A percentile compares a stretch with the other conserved stretches of the same genome.
phyloP scores from a whole-genome alignment of 805 yeast genomes.

The Ogataea methanolica region DNA sequence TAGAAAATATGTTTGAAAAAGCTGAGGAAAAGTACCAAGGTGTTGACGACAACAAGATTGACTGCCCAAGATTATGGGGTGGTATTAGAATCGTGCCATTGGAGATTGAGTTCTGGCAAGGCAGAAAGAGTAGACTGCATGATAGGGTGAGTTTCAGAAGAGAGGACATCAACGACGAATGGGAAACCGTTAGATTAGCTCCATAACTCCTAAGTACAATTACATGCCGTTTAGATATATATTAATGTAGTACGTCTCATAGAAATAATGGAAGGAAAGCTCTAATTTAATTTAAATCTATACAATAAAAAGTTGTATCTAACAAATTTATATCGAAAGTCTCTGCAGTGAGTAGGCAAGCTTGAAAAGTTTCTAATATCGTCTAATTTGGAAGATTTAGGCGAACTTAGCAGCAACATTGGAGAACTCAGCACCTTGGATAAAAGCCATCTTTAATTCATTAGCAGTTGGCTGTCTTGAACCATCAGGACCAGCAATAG shows the following conservation, averaged over 20 bases:
- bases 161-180: constrained; percentile 41
- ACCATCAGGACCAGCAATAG: constrained; percentile 75
- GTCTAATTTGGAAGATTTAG: neutral
- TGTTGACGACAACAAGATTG: constrained; percentile 53
- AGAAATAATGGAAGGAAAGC: no score
- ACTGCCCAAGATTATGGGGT: constrained; percentile 96
- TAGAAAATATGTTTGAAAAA: constrained; percentile 47
- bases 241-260: no score
- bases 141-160: constrained; percentile 78
- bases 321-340: neutral
- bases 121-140: constrained; percentile 83
- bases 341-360: no score
- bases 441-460: constrained; percentile 59
- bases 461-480: constrained; percentile 60
- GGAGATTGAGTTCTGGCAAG: constrained; percentile 97
- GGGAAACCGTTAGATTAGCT: constrained; percentile 68
- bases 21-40: constrained; percentile 56
- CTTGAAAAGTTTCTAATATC: no score
- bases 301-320: no score
- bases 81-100: constrained; percentile 85
- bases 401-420: constrained; percentile 34
- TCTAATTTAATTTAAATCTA: no score
- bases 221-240: no score
- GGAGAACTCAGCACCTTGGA: constrained; percentile 67
- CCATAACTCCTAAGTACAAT: constrained; percentile 35